Evolutionary conservation across 2,329 filamentous ascomycete genomes (phyloP).

Genomic region (Lachnum nothofagi): DNA sequence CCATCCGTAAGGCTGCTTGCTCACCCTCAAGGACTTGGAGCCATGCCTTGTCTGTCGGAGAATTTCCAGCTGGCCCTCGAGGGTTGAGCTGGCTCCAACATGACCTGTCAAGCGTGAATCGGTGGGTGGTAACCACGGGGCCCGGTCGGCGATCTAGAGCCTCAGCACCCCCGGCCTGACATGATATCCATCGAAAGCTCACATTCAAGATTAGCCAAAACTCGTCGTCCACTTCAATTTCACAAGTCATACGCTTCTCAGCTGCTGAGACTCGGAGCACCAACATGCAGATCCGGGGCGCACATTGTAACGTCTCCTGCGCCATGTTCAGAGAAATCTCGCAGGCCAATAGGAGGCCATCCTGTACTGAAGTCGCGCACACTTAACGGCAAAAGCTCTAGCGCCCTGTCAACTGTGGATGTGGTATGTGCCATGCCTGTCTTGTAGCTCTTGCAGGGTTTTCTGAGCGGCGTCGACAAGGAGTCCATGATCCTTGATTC

Average conservation of each 20-base stretch:
- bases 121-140: slow-evolving; percentile 19
- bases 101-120: slow-evolving; percentile 19
- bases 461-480: slow-evolving; percentile 2
- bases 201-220: slow-evolving; percentile 3
- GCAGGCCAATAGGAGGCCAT: slow-evolving; percentile 9
- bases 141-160: slow-evolving; percentile 22
- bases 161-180: slow-evolving; percentile 9
- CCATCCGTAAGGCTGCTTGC: slow-evolving; percentile 26
- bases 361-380: slow-evolving; percentile 3
- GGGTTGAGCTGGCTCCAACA: slow-evolving; percentile 21
- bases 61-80: slow-evolving; percentile 25
- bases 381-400: slow-evolving; percentile 16
- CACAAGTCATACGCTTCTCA: background rate
- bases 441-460: slow-evolving; percentile 10
- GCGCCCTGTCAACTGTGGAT: slow-evolving; percentile 3
- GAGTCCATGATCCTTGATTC: slow-evolving; percentile 15
- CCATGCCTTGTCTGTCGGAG: slow-evolving; percentile 26
- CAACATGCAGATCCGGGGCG: slow-evolving; percentile 14
- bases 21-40: slow-evolving; percentile 22
- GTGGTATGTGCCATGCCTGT: slow-evolving; percentile 19
- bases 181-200: background rate
- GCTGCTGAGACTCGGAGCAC: background rate
- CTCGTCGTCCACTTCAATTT: slow-evolving; percentile 1
- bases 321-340: background rate
- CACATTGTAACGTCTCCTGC: slow-evolving; percentile 2